These are phyloP conservation scores for Byssochlamys sp. DNA, from an alignment of 2,329 filamentous ascomycete species.

Conservation along the genomic window DNA sequence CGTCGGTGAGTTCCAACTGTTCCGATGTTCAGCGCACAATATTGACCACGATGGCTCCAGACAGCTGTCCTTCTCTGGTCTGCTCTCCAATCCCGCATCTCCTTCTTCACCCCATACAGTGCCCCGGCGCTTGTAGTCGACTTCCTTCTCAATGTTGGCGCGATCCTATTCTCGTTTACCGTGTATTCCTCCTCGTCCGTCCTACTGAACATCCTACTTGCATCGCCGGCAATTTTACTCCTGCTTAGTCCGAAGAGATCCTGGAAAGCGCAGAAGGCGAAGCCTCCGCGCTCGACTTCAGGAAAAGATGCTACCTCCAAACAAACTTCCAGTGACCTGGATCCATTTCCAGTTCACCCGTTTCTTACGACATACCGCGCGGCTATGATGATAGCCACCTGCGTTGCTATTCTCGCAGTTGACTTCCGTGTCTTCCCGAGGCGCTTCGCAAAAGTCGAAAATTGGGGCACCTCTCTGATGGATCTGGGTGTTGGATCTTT, in stretches of 20 bases:
- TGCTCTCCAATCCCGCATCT: slow-evolving; percentile 69
- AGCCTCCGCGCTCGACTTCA: slow-evolving; percentile 17
- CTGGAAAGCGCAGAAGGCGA: slow-evolving; percentile 24
- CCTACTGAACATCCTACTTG: slow-evolving; percentile 63
- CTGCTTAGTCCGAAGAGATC: slow-evolving; percentile 34
- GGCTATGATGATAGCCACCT: slow-evolving; percentile 82
- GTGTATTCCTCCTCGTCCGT: slow-evolving; percentile 68
- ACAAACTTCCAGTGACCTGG: slow-evolving; percentile 20
- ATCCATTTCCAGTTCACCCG: slow-evolving; percentile 67
- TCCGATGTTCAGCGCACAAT: slow-evolving; percentile 8
- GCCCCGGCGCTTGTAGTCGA: slow-evolving; percentile 62
- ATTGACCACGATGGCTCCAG: slow-evolving; percentile 37
- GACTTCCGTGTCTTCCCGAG: slow-evolving; percentile 89
- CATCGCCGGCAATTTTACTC: slow-evolving; percentile 60
- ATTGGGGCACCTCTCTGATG: slow-evolving; percentile 99
- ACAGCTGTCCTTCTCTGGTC: slow-evolving; percentile 79
- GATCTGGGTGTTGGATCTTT: slow-evolving; percentile 95
- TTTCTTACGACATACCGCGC: slow-evolving; percentile 89
- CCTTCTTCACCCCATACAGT: slow-evolving; percentile 71
- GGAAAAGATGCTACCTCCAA: slow-evolving; percentile 13
- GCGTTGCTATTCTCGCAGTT: slow-evolving; percentile 85
- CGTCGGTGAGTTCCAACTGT: slow-evolving; percentile 56
- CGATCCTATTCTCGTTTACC: slow-evolving; percentile 74
- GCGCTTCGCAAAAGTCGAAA: slow-evolving; percentile 94
- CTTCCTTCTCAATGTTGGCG: slow-evolving; percentile 75